phyloP scores from a whole-genome alignment of 1,284 basidiomycete genomes.

The Puccinia polysora region DNA sequence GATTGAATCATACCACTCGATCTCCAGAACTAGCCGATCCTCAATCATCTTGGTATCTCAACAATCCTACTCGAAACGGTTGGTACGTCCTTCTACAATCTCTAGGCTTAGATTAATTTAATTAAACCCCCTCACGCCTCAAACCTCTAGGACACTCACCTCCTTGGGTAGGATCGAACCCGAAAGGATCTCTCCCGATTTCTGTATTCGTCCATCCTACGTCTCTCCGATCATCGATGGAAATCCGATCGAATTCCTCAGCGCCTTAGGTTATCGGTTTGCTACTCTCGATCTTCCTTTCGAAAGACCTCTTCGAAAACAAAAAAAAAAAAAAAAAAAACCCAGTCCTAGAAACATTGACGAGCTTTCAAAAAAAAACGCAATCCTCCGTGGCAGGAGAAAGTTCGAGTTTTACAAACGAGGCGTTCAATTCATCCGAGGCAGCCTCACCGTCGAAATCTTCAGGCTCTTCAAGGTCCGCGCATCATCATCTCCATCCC shows the following conservation, averaged over 20 bases:
- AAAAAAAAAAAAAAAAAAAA: neutral
- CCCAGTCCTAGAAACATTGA: neutral
- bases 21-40: slow-evolving; percentile 7
- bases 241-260: slow-evolving; percentile 31
- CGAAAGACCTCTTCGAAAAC: neutral
- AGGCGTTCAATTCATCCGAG: slow-evolving; percentile 24
- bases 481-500: neutral
- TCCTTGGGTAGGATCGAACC: slow-evolving; percentile 32
- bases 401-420: slow-evolving; percentile 32
- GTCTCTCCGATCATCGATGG: slow-evolving; percentile 30
- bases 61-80: slow-evolving; percentile 27
- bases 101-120: neutral
- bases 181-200: slow-evolving; percentile 42
- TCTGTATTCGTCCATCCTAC: slow-evolving; percentile 29
- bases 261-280: slow-evolving; percentile 35
- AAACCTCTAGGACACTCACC: slow-evolving; percentile 18
- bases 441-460: slow-evolving; percentile 29
- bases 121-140: too few relatives aligned
- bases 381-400: neutral
- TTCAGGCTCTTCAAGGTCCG: slow-evolving; percentile 13
- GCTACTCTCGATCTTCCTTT: neutral
- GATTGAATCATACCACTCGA: slow-evolving; percentile 34
- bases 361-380: neutral
- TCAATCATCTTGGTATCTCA: neutral
- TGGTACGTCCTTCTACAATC: slow-evolving; percentile 5